phyloP scores from a whole-genome alignment of 495 filamentous ascomycete species.

The Haplographium delicatum region DNA sequence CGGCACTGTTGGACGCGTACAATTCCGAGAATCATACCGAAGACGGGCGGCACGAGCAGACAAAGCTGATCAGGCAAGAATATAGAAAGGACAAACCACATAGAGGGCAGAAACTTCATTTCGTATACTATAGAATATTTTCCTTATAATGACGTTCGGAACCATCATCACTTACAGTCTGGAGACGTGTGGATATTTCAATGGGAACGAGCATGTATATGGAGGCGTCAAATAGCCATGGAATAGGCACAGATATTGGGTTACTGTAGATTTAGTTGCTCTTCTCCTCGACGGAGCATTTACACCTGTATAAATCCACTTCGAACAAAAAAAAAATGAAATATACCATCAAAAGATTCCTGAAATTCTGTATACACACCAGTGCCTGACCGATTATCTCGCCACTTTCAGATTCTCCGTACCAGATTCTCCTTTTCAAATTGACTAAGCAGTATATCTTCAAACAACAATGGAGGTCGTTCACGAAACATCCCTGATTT shows the following conservation, averaged over 20 bases:
- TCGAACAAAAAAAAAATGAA: not conserved
- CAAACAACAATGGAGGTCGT: not conserved
- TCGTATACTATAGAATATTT: conserved; percentile 17
- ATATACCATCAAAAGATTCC: no score
- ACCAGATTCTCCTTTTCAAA: no score
- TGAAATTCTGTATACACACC: no score
- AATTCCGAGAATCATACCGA: conserved; percentile 57
- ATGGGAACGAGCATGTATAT: not conserved
- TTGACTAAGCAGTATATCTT: no score
- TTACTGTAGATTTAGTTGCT: not conserved
- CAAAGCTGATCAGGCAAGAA: conserved; percentile 28
- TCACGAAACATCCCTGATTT: not conserved
- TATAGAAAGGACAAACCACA: conserved; percentile 10
- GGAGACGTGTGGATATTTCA: no score
- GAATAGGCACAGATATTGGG: no score
- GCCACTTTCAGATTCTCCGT: no score
- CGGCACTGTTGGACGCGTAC: conserved; percentile 58
- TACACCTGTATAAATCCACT: conserved; percentile 8
- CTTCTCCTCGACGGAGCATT: conserved; percentile 4
- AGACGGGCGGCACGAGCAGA: conserved; percentile 40
- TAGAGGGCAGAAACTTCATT: conserved; percentile 12
- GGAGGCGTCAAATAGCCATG: not conserved
- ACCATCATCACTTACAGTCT: no score
- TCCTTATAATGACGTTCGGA: conserved; percentile 6
- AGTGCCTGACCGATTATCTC: no score